These are phyloP conservation scores for thale cress (Arabidopsis thaliana) DNA, from an alignment of 345 rosid genomes.

Conservation along the genomic window DNA sequence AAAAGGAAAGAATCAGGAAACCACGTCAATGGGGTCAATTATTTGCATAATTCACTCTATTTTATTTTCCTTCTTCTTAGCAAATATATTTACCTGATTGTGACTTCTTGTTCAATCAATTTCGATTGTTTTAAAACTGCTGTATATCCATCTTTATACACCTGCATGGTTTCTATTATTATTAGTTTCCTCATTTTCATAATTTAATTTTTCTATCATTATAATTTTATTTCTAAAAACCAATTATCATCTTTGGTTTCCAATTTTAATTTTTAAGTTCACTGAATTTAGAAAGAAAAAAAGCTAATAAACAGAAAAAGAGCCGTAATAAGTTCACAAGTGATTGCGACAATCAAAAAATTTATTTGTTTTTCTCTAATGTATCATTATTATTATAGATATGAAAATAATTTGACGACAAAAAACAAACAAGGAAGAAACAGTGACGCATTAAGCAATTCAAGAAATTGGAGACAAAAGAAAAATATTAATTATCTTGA, in stretches of 20 bases:
- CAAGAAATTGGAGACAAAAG: conserved; percentile 7
- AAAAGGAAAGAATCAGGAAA: conserved; percentile 37
- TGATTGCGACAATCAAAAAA: conserved; percentile 12
- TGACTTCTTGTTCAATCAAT: conserved; percentile 58
- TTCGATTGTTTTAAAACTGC: conserved; percentile 65
- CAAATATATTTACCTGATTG: conserved; percentile 58
- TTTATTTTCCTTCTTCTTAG: no score
- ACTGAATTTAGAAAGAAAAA: conserved; percentile 12
- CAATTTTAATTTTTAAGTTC: neutral
- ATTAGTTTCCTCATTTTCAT: neutral
- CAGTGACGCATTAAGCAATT: conserved; percentile 32
- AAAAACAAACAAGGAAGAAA: conserved; percentile 38
- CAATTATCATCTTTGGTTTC: conserved; percentile 5
- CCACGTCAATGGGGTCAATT: conserved; percentile 36
- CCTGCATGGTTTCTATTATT: conserved; percentile 49
- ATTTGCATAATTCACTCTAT: conserved; percentile 20
- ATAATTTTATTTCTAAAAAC: no score
- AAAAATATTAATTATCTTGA: neutral
- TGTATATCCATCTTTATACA: conserved; percentile 74
- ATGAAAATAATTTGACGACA: conserved; percentile 28
- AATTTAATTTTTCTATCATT: neutral
- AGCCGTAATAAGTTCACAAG: conserved; percentile 2
- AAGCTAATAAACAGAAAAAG: neutral
- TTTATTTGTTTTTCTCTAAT: neutral
- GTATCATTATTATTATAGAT: conserved; percentile 23